These are phyloP conservation scores for Cyclanthera cordifolia DNA, from an alignment of 306 rosid genomes.

Conservation along the genomic window DNA sequence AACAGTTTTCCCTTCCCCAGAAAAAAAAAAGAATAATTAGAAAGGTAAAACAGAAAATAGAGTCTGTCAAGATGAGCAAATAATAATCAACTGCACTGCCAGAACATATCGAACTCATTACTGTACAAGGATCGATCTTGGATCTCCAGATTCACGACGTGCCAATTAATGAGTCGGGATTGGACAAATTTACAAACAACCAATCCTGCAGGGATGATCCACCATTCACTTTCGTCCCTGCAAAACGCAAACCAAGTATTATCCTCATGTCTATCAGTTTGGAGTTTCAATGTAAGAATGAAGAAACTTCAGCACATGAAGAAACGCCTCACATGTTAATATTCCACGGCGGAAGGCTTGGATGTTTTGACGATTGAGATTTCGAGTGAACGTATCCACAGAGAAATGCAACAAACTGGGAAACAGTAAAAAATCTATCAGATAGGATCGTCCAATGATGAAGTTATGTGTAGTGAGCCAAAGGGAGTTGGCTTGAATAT, in stretches of 20 bases:
- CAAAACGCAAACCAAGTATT: constrained; percentile 13
- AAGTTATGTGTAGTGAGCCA: not conserved
- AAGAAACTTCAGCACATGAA: not conserved
- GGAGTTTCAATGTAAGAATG: not conserved
- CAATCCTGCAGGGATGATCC: constrained; percentile 78
- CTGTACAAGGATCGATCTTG: constrained; percentile 99
- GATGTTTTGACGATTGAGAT: constrained; percentile 48
- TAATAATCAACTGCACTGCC: constrained; percentile 74
- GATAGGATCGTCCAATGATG: not conserved
- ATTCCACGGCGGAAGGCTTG: constrained; percentile 73
- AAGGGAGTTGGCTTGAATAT: not conserved
- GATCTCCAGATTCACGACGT: constrained; percentile 93
- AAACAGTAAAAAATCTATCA: not conserved
- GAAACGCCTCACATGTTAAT: constrained; percentile 57
- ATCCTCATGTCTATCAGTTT: not conserved
- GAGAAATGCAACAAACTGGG: constrained; percentile 79
- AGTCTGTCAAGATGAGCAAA: not conserved
- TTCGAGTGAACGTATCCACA: constrained; percentile 79
- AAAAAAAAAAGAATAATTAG: not conserved
- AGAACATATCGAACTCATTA: constrained; percentile 85
- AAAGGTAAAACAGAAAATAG: constrained; percentile 8
- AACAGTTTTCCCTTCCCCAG: constrained; percentile 14
- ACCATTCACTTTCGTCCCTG: constrained; percentile 99
- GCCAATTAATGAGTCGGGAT: constrained; percentile 90
- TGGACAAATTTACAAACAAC: constrained; percentile 82